Percentiles rank a stretch among this genome's conserved stretches.
Evolutionary conservation across 129 eudicot genomes (phyloP).

Genomic region (Centaurea solstitialis): DNA sequence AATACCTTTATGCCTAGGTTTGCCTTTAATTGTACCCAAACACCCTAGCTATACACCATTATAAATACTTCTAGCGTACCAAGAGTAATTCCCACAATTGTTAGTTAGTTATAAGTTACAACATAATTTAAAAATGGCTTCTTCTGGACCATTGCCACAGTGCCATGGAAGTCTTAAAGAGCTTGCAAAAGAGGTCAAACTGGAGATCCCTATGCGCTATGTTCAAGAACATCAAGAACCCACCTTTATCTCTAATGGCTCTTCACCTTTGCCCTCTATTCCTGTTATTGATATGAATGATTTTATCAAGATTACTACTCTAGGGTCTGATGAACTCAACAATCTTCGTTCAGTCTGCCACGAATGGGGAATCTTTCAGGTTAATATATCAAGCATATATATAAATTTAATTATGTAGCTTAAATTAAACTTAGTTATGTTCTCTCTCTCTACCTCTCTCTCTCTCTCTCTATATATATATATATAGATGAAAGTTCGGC

Average conservation of each 20-base stretch:
- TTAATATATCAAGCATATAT: not conserved
- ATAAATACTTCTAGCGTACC: not conserved
- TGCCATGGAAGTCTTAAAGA: slow-evolving; percentile 23
- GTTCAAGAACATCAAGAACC: slow-evolving; percentile 30
- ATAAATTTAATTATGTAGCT: not conserved
- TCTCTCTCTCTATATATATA: not conserved
- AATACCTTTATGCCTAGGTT: not conserved
- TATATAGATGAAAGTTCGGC: not conserved
- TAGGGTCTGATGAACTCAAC: slow-evolving; percentile 3
- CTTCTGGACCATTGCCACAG: not conserved
- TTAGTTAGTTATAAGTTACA: not conserved
- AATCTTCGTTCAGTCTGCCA: slow-evolving; percentile 44
- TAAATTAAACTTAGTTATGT: slow-evolving; percentile 9
- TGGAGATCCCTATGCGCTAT: slow-evolving; percentile 2
- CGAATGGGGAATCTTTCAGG: slow-evolving; percentile 70
- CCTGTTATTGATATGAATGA: slow-evolving; percentile 34
- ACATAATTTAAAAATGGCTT: not conserved
- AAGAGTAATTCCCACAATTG: not conserved
- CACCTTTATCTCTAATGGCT: not conserved
- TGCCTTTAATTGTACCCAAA: not conserved
- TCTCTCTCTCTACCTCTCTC: not conserved
- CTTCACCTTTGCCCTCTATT: slow-evolving; percentile 8
- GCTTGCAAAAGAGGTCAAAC: slow-evolving; percentile 18
- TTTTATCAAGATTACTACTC: slow-evolving; percentile 4
- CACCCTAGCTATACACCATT: not conserved